Evolutionary conservation across 2,329 filamentous ascomycete species (phyloP), one percentile per base, ranked within the genome.

Genomic region (Fusarium graminum): DNA sequence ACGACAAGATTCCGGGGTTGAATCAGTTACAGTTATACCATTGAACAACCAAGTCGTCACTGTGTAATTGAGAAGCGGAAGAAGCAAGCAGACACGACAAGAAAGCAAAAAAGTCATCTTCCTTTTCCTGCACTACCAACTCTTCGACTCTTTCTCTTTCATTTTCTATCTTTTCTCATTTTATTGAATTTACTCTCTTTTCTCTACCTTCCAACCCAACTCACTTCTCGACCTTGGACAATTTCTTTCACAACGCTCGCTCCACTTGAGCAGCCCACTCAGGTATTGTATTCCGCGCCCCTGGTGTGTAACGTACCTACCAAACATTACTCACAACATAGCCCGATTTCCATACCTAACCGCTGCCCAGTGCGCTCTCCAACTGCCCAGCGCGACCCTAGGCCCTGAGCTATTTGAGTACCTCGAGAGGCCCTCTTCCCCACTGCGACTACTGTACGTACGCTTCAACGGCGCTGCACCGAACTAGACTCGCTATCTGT

Each of bases 341-440:
- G 22, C 22, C 22, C 4, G 22, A 22, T 22, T 22, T 22, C 22
- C 22, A 22, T 22, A 22, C 22, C 22, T 22, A 22, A 22, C 22
- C 22, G 22, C 22, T 22, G 22, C 22, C 22, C 22, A 22, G 22
- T 22, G 22, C 22, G 22, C 22, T 22, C 22, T 6, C 22, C 22
- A 22, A 22, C 22, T 39, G 42, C 29, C 10, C 16, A 10, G 59
- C 56, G 45, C 52, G n/a, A 65, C 62, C 61, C 59, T 55, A 65
- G 55, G 52, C 55, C 41, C 53, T 65, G 9, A 51, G 55, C 64
- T 67, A 65, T 68, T 68, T 62, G 65, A 64, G 65, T 68, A 68
- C 63, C 39, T 22, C 16, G 34, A 58, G 58, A n/a, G 64, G 64
- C 55, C 59, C 42, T 49, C 45, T 65, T 40, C 55, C 60, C 61